Evolutionary conservation across 2,329 filamentous ascomycete species (phyloP), one percentile per base, ranked within the genome.

Genomic region (Neodidymelliopsis sp.): DNA sequence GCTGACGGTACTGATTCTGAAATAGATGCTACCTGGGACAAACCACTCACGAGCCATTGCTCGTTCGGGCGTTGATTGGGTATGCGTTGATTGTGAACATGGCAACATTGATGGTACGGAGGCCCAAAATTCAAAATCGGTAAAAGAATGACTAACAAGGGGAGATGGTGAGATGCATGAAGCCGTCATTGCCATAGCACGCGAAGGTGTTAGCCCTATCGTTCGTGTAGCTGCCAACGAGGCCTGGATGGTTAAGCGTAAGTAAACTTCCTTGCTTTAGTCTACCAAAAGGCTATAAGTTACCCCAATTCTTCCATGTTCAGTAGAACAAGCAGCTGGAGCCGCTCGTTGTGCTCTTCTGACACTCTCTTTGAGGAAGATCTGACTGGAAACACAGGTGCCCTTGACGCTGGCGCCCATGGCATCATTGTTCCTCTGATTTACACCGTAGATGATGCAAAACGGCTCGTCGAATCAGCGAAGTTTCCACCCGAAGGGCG

Each of bases 191-290:
- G 75, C 76, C n/a, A 75, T 78, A 31, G 74, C 74, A 25, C 69
- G 72, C 18, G 74, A 73, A 41, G 74, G 74, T 10, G 72, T 77
- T 18, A 74, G 70, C 27, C 76, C 77, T 4, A 55, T 78, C 10
- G 75, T 79, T 15, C 69, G 74, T 40, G 79, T 85, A 30, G 75
- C 80, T 11, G 80, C 80, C 19, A 82, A 82, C 46, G 81, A 85
- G 69, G 75, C 78, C 36, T 84, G 81, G 82, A 83, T 84, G 81
- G 81, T 85, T 49, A 85, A 85, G 64, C 73, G 82, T 76, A 65
- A 49, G 71, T 60, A 4, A 34, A 7, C 5, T 34, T 10, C 22
- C 16, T 20, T 6, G n/a, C n/a, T n/a, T n/a, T n/a, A n/a, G n/a
- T n/a, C n/a, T n/a, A n/a, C n/a, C n/a, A n/a, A n/a, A n/a, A n/a